phyloP scores from a whole-genome alignment of 108 stramenopile species.

The Parmales sp. region DNA sequence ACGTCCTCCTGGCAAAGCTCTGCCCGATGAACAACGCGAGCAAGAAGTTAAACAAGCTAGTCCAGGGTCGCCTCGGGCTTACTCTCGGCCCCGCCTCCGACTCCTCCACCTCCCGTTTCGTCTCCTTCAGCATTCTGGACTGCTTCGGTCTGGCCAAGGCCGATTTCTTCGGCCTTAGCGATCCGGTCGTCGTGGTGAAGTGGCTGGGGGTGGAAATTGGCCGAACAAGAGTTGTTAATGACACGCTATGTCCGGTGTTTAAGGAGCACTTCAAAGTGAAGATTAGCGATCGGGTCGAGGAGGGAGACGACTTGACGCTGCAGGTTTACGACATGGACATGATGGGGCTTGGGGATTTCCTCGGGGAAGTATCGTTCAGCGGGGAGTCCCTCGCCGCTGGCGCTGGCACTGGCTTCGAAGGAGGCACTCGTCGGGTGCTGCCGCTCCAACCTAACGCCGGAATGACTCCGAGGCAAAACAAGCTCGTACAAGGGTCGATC shows the following conservation, averaged over 20 bases:
- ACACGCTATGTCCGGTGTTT: background rate
- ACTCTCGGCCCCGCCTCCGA: background rate
- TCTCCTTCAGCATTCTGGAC: background rate
- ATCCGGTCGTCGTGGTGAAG: background rate
- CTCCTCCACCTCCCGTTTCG: background rate
- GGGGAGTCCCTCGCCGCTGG: background rate
- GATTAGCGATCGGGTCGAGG: background rate
- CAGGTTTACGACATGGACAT: slow-evolving; percentile 5
- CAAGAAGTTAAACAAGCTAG: slow-evolving; percentile 9
- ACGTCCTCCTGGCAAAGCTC: background rate
- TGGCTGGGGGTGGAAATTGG: background rate
- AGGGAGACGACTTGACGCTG: background rate
- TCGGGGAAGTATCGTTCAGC: background rate
- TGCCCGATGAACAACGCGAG: background rate
- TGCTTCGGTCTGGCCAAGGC: background rate
- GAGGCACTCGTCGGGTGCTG: too few relatives aligned
- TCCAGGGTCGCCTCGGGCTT: background rate
- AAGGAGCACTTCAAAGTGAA: background rate
- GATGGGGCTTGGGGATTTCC: slow-evolving; percentile 11
- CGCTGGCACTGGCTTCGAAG: too few relatives aligned
- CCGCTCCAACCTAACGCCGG: too few relatives aligned
- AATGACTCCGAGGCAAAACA: background rate
- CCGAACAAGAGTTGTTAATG: background rate
- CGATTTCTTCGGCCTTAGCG: background rate
- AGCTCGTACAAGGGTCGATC: slow-evolving; percentile 1